Evolutionary conservation across 2,329 filamentous ascomycete species (phyloP), one percentile per base, ranked within the genome.

Genomic region (Talaromyces rugulosus): DNA sequence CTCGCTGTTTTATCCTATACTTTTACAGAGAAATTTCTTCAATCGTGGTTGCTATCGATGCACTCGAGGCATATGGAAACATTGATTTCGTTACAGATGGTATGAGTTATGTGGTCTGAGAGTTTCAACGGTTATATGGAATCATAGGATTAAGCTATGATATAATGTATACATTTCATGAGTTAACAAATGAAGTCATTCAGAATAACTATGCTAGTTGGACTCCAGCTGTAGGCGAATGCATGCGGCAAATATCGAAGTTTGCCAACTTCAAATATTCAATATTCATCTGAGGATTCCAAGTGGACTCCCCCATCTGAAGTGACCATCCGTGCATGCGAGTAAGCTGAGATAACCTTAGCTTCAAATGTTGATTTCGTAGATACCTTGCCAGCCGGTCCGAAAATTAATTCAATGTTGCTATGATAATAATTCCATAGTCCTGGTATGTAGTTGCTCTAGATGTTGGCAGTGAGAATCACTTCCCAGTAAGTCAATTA

Each of bases 151-250:
- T 12, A 53, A 30, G 56, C 56, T 61, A 57, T 61, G 30, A 18
- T 52, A 58, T 18, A 59, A 59, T 62, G 60, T 56, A 62, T 62
- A 23, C 36, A 36, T 36, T 40, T 59, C 53, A n/a, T 40, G 34
- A 62, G 18, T 31, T 55, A 53, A 36, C 47, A 57, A 40, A 56
- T 31, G 30, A 28, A 57, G 28, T 14, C 55, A 31, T 47, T 30
- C 23, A 23, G 23, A 23, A 23, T 23, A 57, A 57, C 23, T 5
- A 28, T 28, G 27, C 18, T 8, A 28, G 27, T 28, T 23, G 18
- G 5, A 11, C n/a, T n/a, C n/a, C 36, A 5, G 5, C 36, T 40
- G 36, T 40, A 40, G 4, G 12, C 4, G 14, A 40, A 40, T 40
- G 36, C 16, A n/a, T 40, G 14, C 36, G 36, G 16, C 14, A 40